A percentile compares a stretch with the other conserved stretches of the same genome.
These are phyloP conservation scores for Cyclospora cayetanensis DNA, from an alignment of 169 alveolate species.

Conservation along the genomic window DNA sequence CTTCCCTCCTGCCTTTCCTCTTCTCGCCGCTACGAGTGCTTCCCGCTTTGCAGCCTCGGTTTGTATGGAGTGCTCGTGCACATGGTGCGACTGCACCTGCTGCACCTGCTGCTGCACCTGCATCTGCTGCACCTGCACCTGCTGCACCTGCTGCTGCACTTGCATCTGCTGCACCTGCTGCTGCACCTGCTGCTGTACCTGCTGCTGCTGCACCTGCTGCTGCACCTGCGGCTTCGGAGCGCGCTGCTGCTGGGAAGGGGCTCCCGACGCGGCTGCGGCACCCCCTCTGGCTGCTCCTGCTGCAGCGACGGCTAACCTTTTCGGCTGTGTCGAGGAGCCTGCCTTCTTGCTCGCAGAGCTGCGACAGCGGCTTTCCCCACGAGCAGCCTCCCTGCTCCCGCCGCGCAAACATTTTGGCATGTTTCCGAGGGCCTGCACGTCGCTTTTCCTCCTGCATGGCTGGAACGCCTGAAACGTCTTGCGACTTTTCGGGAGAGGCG, in stretches of 20 bases:
- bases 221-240: background rate
- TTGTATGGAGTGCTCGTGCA: no score
- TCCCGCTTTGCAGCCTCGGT: no score
- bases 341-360: background rate
- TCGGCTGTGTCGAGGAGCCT: background rate
- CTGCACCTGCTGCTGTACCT: constrained; percentile 3
- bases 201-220: constrained; percentile 20
- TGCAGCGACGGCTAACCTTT: background rate
- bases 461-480: constrained; percentile 6
- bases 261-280: background rate
- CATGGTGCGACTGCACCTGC: background rate
- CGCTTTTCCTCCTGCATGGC: constrained; percentile 27
- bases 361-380: background rate
- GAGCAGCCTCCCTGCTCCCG: constrained; percentile 18
- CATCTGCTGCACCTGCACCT: constrained; percentile 13
- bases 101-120: background rate
- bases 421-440: constrained; percentile 7
- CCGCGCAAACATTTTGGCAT: background rate
- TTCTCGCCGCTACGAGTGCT: no score
- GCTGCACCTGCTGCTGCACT: background rate
- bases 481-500: no score
- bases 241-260: background rate
- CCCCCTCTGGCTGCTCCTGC: constrained; percentile 16
- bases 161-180: background rate
- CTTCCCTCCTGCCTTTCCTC: no score